Evolutionary conservation across 805 yeast species (phyloP).

Genomic region (Kluyveromyces wickerhamii): DNA sequence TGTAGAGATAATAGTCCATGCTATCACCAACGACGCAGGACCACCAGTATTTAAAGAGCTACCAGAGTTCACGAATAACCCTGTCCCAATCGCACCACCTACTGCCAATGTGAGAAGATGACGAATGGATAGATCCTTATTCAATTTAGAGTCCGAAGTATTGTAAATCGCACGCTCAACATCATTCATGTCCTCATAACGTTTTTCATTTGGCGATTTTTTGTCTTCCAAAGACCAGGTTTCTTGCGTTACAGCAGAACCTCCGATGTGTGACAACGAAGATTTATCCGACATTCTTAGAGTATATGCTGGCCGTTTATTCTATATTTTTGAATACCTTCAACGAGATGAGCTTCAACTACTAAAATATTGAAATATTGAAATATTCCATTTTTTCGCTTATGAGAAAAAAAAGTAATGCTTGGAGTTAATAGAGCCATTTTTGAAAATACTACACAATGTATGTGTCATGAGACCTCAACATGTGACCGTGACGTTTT

Average conservation of each 20-base stretch:
- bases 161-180: conserved; percentile 2
- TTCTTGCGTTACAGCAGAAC: conserved; percentile 1
- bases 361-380: no score
- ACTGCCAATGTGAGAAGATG: conserved; percentile 62
- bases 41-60: conserved; percentile 52
- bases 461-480: no score
- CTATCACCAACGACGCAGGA: conserved; percentile 54
- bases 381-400: no score
- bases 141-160: conserved; percentile 11
- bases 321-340: no score
- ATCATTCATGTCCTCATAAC: conserved; percentile 4
- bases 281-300: conserved; percentile 1
- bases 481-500: no score
- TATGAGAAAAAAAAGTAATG: no score
- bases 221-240: not conserved
- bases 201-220: not conserved
- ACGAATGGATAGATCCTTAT: conserved; percentile 21
- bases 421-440: no score
- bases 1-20: conserved; percentile 46
- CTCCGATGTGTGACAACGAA: not conserved
- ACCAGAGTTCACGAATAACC: conserved; percentile 61
- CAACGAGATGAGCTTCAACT: no score
- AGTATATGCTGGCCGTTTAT: no score
- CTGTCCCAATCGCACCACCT: conserved; percentile 64
- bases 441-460: no score